These are phyloP conservation scores for Aureobasidium sp. DNA, from an alignment of 2,329 filamentous ascomycete species.

Conservation along the genomic window DNA sequence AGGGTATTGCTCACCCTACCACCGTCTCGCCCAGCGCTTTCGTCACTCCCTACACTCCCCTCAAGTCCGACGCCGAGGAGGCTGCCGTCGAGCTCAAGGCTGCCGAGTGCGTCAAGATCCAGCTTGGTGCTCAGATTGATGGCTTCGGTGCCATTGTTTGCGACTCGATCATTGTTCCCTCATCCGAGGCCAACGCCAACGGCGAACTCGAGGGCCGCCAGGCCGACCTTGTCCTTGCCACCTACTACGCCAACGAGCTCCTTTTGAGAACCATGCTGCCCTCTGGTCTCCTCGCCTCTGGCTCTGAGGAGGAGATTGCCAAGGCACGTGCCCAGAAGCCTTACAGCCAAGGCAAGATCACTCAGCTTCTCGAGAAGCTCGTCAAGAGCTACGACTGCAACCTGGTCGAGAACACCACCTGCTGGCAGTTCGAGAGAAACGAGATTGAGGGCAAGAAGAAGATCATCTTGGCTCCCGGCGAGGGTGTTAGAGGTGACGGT, in stretches of 20 bases:
- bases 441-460: constrained; percentile 98
- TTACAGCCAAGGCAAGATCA: constrained; percentile 80
- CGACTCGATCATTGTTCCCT: constrained; percentile 73
- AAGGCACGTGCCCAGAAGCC: constrained; percentile 76
- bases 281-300: constrained; percentile 73
- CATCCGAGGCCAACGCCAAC: constrained; percentile 56
- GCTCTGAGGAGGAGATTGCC: constrained; percentile 90
- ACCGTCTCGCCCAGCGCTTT: constrained; percentile 91
- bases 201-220: constrained; percentile 54
- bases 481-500: constrained; percentile 87
- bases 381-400: constrained; percentile 86
- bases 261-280: constrained; percentile 86
- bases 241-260: constrained; percentile 91
- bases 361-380: constrained; percentile 80
- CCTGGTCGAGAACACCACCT: constrained; percentile 95
- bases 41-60: constrained; percentile 93
- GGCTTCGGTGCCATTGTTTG: constrained; percentile 95
- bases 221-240: constrained; percentile 84
- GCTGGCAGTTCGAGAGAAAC: constrained; percentile 92
- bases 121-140: constrained; percentile 97
- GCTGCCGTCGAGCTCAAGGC: constrained; percentile 71
- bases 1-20: constrained; percentile 91
- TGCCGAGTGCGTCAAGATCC: constrained; percentile 89
- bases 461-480: constrained; percentile 82
- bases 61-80: constrained; percentile 80